Base-by-base conservation (phyloP, 768 basidiomycete species). In the Chiua virens region DNA sequence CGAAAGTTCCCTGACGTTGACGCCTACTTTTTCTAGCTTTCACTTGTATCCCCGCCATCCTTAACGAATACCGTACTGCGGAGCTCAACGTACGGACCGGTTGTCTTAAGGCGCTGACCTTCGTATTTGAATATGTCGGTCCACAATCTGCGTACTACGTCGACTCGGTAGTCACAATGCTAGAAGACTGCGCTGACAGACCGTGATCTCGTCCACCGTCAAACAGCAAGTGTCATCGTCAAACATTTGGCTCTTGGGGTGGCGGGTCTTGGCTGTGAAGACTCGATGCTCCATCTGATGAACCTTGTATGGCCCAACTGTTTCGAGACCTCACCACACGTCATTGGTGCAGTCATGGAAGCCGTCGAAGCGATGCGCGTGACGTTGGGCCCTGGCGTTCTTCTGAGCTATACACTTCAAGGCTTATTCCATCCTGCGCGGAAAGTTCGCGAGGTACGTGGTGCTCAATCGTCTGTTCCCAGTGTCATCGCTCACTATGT, bases 241-340 rank as follows among this genome's bases (percentile, higher is more conserved):
- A 98, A 98, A 75, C 97, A 99, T 67, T 75, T 99, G 40, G 93
- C 97, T 4, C 81, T 99, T 27, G 97, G 97, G 38, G 94, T 97
- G 7, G 95, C 97, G 1, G 97, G 97, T 41, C 80, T 98, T 23
- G 96, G 97, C 1, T 95, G 93, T 61, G 97, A 99, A 72, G 97
- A 99, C 71, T 96, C 96, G 13, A 91, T 98, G 84, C 80, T 93
- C 46, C 97, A 99, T 65, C 73, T 98, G 43, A 92, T 98, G 87
- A 99, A 99, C 68, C 82, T 99, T 23, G 90, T 98, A 14, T 98
- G 95, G 95, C 97, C 97, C 2, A 98, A 98, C 67, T 95, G 94
- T 71, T 98, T 98, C 69, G 96, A 98, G 75, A 96, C 95, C 2
- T 92, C 89, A 14, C 97, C 97, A 6, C 97, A 99, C 72, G 95